Base-by-base conservation (phyloP, 2,329 filamentous ascomycete species). In the Ustilaginoidea virens region DNA sequence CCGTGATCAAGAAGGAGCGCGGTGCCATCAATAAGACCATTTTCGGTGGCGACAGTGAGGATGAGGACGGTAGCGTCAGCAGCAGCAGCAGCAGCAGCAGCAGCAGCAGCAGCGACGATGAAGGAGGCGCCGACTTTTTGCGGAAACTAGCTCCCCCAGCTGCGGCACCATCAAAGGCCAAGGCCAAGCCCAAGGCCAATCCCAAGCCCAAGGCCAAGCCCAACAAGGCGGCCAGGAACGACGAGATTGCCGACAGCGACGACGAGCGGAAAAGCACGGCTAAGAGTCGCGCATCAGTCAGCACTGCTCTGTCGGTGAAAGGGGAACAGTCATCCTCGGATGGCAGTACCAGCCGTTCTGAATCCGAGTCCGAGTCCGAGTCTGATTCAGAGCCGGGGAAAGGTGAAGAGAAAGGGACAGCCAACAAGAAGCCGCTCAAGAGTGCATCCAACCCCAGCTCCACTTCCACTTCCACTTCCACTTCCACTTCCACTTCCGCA, bases 191-290 rank as follows among this genome's bases (percentile, higher is more conserved):
- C n/a, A n/a, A n/a, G 22, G 11, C 3, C 22, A 24, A 24, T 10
- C 22, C 22, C 27, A 25, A 37, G 22, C 22, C 3, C 22, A 24
- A 24, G 22, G 11, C 22, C 27, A 25, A 37, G 33, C 20, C 46
- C 30, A 46, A 43, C 32, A 39, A 43, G 30, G 46, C 42, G 33
- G 44, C 37, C 43, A 49, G 50, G 37, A 35, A 47, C 24, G 49
- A 53, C 14, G 55, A 58, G 35, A 56, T 59, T 33, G 53, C 53
- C 41, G 55, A 59, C 32, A 59, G 55, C 39, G 53, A 59, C 39
- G 49, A 39, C 39, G 55, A 57, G 34, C 49, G 49, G 31, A 45
- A 44, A 26, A 36, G 46, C 21, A 36, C 44, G 12, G 36, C 42
- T 18, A 47, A 45, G 19, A 39, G 35, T 3, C 14, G n/a, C 21